Evolutionary conservation across 1,284 basidiomycete species (phyloP), one percentile per base, ranked within the genome.

Genomic region (Ustilago crameri): DNA sequence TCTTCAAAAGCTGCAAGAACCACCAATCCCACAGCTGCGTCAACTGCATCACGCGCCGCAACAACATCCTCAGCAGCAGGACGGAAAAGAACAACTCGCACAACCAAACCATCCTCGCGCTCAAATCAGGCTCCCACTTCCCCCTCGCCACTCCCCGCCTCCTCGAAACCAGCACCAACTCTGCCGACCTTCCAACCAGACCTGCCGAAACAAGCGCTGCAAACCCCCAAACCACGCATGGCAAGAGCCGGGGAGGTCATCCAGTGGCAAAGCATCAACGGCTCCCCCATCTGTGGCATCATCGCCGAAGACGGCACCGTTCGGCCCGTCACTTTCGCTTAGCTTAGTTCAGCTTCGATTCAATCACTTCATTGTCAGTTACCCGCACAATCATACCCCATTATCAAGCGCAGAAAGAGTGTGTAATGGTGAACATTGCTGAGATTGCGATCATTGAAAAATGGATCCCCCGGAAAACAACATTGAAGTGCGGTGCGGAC

Each of bases 251-350:
- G 75, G 17, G 75, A 77, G 43, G 27, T 58, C 38, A 58, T 77
- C 35, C 64, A 72, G 30, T 72, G 58, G 51, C 47, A 41, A n/a
- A 74, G 71, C 49, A 57, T 73, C 53, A 77, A 75, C 38, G 75
- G 75, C 12, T 68, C 63, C 4, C 75, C 75, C 38, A 77, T 77
- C 34, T 69, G 53, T 23, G 72, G 75, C n/a, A 53, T 77, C 41
- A 60, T 77, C n/a, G 72, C 65, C 17, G 53, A 53, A 32, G 69
- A 77, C 32, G 75, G 75, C 15, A 32, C 54, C 2, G 53, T 75
- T 2, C 40, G 65, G 2, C 64, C 60, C 7, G 56, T 75, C 35
- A 37, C 53, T 9, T 59, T 72, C 10, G 61, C 66, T 35, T 60
- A 52, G 44, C 7, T 7, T 5, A 30, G 12, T n/a, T n/a, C n/a